Percentiles rank a stretch among this genome's conserved stretches.
These are phyloP conservation scores for Penicillium sp. DNA, from an alignment of 2,329 filamentous ascomycete genomes.

Conservation along the genomic window DNA sequence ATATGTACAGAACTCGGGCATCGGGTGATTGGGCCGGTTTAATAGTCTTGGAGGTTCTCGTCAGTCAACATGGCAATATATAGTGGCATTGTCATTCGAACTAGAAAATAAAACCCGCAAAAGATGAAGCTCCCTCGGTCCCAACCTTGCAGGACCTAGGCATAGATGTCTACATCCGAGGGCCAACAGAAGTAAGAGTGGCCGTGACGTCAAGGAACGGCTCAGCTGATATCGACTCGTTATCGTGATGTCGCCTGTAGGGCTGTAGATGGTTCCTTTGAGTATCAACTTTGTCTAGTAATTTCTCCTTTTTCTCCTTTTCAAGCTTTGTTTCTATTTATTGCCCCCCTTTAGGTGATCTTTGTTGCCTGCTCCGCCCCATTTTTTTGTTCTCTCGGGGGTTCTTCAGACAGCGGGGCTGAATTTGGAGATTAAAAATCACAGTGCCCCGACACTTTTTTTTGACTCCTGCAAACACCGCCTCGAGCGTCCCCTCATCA, in stretches of 20 bases:
- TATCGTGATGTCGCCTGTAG: not conserved
- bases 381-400: slow-evolving; percentile 4
- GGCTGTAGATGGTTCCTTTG: too few relatives aligned
- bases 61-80: too few relatives aligned
- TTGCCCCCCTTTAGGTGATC: not conserved
- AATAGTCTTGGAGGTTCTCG: not conserved
- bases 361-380: slow-evolving; percentile 7
- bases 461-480: not conserved
- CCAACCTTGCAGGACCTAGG: not conserved
- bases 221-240: slow-evolving; percentile 14
- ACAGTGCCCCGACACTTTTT: slow-evolving; percentile 8
- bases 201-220: slow-evolving; percentile 25
- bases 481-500: slow-evolving; percentile 40
- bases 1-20: slow-evolving; percentile 15
- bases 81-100: too few relatives aligned
- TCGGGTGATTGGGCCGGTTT: slow-evolving; percentile 19
- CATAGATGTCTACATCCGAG: not conserved
- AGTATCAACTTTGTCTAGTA: not conserved
- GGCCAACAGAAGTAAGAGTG: not conserved
- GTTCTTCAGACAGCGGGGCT: slow-evolving; percentile 11
- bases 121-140: too few relatives aligned
- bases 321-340: not conserved
- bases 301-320: not conserved
- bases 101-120: too few relatives aligned
- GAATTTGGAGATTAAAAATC: slow-evolving; percentile 5